These are phyloP conservation scores for Auricularia auricula-judae DNA, from an alignment of 768 basidiomycete species.

Conservation along the genomic window DNA sequence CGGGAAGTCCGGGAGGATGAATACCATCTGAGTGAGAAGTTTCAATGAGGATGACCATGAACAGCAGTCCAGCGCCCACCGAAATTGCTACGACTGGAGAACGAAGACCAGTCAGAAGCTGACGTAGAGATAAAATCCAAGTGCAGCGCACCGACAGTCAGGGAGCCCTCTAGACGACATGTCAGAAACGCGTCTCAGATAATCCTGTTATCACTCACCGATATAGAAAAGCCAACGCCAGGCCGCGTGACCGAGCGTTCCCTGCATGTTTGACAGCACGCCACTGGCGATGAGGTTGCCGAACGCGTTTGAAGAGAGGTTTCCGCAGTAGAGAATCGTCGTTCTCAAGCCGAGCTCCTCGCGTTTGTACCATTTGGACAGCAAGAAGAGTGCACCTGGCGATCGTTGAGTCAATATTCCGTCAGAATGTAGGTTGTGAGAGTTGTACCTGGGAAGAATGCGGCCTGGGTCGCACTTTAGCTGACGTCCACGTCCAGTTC, in stretches of 20 bases:
- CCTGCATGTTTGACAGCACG: slow-evolving; percentile 63
- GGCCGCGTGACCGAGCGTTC: slow-evolving; percentile 50
- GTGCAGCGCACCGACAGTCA: slow-evolving; percentile 3
- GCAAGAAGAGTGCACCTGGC: slow-evolving; percentile 37
- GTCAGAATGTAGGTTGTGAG: background rate
- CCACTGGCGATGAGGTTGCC: slow-evolving; percentile 69
- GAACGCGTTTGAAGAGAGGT: slow-evolving; percentile 71
- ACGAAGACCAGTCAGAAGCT: slow-evolving; percentile 20
- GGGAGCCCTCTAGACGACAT: background rate
- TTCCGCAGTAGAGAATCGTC: slow-evolving; percentile 60
- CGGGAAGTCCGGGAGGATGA: slow-evolving; percentile 69
- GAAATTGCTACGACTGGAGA: slow-evolving; percentile 21
- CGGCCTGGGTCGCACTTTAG: slow-evolving; percentile 22
- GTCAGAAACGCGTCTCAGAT: background rate
- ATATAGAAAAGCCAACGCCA: slow-evolving; percentile 72
- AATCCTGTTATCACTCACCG: slow-evolving; percentile 30
- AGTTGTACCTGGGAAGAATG: slow-evolving; percentile 51
- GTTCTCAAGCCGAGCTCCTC: slow-evolving; percentile 60
- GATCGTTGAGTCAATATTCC: background rate
- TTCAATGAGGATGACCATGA: slow-evolving; percentile 25
- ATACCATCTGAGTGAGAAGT: slow-evolving; percentile 28
- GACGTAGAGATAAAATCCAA: background rate
- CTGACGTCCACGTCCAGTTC: too few species aligned
- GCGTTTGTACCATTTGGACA: slow-evolving; percentile 65
- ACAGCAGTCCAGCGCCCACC: background rate